Evolutionary conservation across 2,329 filamentous ascomycete genomes (phyloP).

Genomic region (Hypoxylon sp.): DNA sequence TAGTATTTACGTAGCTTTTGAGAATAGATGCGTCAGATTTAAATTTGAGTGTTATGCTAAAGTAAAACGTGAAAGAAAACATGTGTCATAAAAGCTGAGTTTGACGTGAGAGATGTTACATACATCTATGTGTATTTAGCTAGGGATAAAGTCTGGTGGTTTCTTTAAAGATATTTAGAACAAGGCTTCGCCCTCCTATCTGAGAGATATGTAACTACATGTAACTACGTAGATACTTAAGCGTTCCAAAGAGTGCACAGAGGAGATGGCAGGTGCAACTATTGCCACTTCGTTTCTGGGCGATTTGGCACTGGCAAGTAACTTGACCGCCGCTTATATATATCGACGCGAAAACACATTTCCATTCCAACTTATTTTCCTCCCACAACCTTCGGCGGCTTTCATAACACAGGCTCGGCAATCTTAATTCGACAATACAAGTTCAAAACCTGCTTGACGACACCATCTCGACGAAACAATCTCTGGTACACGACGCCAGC

Average conservation of each 20-base stretch:
- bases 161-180: too few species aligned
- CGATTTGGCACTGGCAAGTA: neutral
- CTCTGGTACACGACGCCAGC: neutral
- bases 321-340: neutral
- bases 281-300: neutral
- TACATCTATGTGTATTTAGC: too few species aligned
- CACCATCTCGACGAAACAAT: neutral
- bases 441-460: neutral
- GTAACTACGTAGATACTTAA: neutral
- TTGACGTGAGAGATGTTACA: too few species aligned
- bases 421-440: neutral
- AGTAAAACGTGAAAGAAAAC: too few species aligned
- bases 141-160: too few species aligned
- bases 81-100: neutral
- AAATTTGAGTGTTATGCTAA: neutral
- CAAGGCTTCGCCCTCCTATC: too few species aligned
- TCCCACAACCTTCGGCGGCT: neutral
- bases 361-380: neutral
- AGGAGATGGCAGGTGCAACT: neutral
- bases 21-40: neutral
- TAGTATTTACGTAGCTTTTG: neutral
- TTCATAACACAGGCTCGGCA: neutral
- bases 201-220: too few species aligned
- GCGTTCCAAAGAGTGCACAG: neutral
- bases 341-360: neutral